Evolutionary conservation across 2,329 filamentous ascomycete genomes (phyloP).

Genomic region (Stagonosporopsis chrysanthemi): DNA sequence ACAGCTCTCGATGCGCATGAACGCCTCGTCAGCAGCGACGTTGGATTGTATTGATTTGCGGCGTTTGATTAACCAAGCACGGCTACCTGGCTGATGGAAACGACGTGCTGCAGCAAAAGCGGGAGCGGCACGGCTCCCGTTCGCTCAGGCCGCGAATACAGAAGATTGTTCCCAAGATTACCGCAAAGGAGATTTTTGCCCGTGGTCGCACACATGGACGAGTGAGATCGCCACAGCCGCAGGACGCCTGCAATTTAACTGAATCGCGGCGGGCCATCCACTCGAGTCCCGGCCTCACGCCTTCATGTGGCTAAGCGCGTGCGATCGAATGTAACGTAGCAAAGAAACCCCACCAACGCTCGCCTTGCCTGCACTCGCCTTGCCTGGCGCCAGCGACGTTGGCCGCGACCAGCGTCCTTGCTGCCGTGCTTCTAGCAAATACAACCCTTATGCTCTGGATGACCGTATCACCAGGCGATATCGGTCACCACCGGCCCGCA

Average conservation of each 20-base stretch:
- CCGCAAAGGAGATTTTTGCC: constrained; percentile 7
- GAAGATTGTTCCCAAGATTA: constrained; percentile 12
- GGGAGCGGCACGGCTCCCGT: constrained; percentile 13
- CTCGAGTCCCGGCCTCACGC: constrained; percentile 18
- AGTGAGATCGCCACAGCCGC: constrained; percentile 23
- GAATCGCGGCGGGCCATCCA: constrained; percentile 23
- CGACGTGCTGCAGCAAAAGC: constrained; percentile 11
- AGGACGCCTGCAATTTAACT: constrained; percentile 29
- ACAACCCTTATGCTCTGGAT: constrained; percentile 48
- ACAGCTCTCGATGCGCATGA: not conserved
- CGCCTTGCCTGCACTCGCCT: constrained; percentile 34
- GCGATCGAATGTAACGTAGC: constrained; percentile 22
- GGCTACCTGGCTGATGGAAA: constrained; percentile 19
- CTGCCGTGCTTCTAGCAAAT: constrained; percentile 48
- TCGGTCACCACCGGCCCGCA: constrained; percentile 47
- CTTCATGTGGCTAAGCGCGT: constrained; percentile 22
- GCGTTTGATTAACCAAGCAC: constrained; percentile 15
- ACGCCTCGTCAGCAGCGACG: constrained; percentile 8
- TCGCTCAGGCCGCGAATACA: constrained; percentile 13
- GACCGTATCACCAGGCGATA: constrained; percentile 53
- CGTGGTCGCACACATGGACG: constrained; percentile 16
- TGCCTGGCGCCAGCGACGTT: constrained; percentile 33
- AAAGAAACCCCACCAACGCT: constrained; percentile 36
- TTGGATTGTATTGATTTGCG: constrained; percentile 7
- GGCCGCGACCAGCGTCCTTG: constrained; percentile 21